Conservation (phyloP, 768 basidiomycete species). For the Kockovaella imperatae region DNA sequence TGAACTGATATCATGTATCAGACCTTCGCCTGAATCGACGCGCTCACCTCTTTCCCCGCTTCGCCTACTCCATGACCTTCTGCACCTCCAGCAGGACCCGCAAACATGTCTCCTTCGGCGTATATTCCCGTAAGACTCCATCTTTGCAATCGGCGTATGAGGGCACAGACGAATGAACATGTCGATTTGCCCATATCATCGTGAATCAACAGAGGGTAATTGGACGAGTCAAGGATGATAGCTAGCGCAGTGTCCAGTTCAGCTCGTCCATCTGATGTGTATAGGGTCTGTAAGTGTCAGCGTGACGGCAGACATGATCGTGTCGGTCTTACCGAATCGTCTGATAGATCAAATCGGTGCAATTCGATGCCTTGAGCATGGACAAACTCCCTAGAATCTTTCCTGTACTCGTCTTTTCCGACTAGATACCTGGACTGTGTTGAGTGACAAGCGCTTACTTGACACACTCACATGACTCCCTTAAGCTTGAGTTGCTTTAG, state of each 20-base stretch:
- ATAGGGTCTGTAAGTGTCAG: constrained; percentile 10
- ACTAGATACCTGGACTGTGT: constrained; percentile 28
- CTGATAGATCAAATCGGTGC: constrained; percentile 25
- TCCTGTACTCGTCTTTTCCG: constrained; percentile 27
- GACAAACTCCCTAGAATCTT: constrained; percentile 31
- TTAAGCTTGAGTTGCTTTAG: constrained; percentile 31
- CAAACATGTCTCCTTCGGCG: constrained; percentile 36
- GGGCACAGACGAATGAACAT: constrained; percentile 13
- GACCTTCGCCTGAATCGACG: constrained; percentile 1
- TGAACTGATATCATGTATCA: neutral
- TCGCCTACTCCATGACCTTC: constrained; percentile 37
- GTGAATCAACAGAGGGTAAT: constrained; percentile 38
- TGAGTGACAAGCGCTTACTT: neutral
- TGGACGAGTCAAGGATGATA: constrained; percentile 24
- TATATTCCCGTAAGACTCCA: constrained; percentile 30
- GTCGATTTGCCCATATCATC: constrained; percentile 38
- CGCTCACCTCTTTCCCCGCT: constrained; percentile 35
- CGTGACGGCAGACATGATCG: neutral
- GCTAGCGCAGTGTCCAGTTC: constrained; percentile 15
- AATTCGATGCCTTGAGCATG: constrained; percentile 10
- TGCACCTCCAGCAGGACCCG: constrained; percentile 36
- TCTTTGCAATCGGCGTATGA: constrained; percentile 23
- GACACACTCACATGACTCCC: constrained; percentile 33
- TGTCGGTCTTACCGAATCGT: constrained; percentile 18
- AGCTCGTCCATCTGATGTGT: constrained; percentile 9